A percentile compares a stretch with the other conserved stretches of the same genome.
Conservation (phyloP, 2,329 filamentous ascomycete species). For the Aspergillus flavus region DNA sequence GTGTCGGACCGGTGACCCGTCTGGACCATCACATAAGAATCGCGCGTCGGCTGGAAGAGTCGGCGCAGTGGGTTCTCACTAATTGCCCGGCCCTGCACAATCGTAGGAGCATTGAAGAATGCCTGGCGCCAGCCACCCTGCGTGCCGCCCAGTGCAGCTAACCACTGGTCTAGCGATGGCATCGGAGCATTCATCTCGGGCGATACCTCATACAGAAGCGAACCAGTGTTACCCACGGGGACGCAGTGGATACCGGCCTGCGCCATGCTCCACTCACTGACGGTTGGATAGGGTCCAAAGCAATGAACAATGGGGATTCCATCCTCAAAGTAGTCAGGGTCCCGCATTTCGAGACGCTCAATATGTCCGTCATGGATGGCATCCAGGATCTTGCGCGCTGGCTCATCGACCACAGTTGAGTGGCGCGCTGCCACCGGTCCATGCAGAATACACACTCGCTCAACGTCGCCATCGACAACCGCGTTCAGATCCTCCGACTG, state of each 20-base stretch:
- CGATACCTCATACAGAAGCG: background rate
- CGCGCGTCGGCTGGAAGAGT: constrained; percentile 3
- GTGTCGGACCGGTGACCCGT: background rate
- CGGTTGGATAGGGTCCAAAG: constrained; percentile 57
- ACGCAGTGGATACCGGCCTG: constrained; percentile 57
- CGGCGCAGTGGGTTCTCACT: constrained; percentile 2
- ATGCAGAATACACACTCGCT: constrained; percentile 92
- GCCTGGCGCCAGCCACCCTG: constrained; percentile 8
- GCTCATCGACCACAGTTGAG: constrained; percentile 87
- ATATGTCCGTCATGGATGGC: constrained; percentile 89
- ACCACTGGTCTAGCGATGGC: constrained; percentile 9
- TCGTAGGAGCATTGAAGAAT: background rate
- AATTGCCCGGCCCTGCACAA: constrained; percentile 2
- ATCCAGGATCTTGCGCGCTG: constrained; percentile 91
- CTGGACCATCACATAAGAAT: constrained; percentile 5
- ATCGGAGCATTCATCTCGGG: background rate
- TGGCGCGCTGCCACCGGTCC: constrained; percentile 93
- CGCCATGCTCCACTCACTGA: constrained; percentile 64
- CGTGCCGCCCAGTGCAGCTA: constrained; percentile 3
- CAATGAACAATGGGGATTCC: constrained; percentile 91
- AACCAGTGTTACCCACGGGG: background rate
- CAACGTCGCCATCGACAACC: constrained; percentile 93
- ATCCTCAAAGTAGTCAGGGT: constrained; percentile 74
- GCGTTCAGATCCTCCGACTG: constrained; percentile 97
- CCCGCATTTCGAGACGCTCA: constrained; percentile 55